These are phyloP conservation scores for Sugiyamaella boreocaroliniensis DNA, from an alignment of 805 yeast species.

Conservation along the genomic window DNA sequence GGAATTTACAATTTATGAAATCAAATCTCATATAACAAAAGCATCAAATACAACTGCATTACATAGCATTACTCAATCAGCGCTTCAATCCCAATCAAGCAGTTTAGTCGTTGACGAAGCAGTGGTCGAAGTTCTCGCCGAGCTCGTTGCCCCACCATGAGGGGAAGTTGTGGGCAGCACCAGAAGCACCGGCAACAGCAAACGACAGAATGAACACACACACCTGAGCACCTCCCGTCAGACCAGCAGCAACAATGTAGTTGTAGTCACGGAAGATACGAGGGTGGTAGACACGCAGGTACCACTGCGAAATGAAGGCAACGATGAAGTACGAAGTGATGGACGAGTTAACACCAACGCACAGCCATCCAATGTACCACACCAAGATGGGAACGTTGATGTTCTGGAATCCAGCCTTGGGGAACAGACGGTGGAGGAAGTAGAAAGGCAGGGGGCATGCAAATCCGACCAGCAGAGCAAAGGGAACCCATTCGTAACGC, in stretches of 20 bases:
- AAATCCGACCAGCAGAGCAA: conserved; percentile 27
- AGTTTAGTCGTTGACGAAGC: conserved; percentile 9
- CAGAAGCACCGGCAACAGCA: conserved; percentile 32
- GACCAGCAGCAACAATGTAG: conserved; percentile 43
- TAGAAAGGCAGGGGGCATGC: conserved; percentile 30
- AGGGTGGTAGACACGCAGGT: conserved; percentile 37
- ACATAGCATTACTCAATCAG: too few relatives aligned
- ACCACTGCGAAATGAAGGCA: conserved; percentile 41
- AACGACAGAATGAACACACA: conserved; percentile 31
- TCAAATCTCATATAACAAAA: too few relatives aligned
- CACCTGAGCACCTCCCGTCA: conserved; percentile 42
- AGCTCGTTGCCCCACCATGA: conserved; percentile 32
- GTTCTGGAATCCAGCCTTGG: conserved; percentile 27
- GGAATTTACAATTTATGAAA: too few relatives aligned
- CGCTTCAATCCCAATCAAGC: too few relatives aligned
- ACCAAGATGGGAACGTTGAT: conserved; percentile 26
- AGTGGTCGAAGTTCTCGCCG: conserved; percentile 12
- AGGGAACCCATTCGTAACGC: conserved; percentile 30
- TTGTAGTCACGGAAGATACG: conserved; percentile 50
- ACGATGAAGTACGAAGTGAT: conserved; percentile 30
- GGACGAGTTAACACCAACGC: conserved; percentile 31
- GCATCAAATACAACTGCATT: too few relatives aligned
- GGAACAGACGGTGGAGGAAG: conserved; percentile 25
- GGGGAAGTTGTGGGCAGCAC: conserved; percentile 28
- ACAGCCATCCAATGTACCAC: conserved; percentile 32